These are phyloP conservation scores for Sporothrix luriei DNA, from an alignment of 2,329 filamentous ascomycete genomes.

Conservation along the genomic window DNA sequence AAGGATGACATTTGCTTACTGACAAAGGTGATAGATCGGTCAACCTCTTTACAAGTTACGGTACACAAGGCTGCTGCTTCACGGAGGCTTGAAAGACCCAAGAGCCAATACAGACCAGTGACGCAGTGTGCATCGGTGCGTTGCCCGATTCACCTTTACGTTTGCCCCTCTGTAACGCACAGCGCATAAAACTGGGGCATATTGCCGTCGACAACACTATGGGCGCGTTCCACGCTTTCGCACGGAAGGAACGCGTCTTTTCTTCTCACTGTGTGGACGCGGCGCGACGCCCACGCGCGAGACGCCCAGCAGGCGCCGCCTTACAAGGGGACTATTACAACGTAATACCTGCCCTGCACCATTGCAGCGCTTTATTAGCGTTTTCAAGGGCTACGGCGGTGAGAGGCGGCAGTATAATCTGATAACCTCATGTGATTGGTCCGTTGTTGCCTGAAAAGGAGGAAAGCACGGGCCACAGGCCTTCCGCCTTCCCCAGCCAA, in stretches of 20 bases:
- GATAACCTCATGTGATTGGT: constrained; percentile 4
- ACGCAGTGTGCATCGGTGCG: neutral
- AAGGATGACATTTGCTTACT: neutral
- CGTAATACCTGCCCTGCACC: neutral
- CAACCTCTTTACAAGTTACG: neutral
- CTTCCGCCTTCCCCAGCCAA: constrained; percentile 24
- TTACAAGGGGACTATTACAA: neutral
- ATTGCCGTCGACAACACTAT: neutral
- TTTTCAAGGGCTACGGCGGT: constrained; percentile 10
- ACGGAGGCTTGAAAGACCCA: neutral
- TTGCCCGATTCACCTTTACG: neutral
- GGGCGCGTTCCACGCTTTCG: constrained; percentile 8
- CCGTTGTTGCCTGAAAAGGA: neutral
- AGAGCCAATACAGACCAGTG: neutral
- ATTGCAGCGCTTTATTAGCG: neutral
- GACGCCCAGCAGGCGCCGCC: neutral
- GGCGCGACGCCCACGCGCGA: constrained; percentile 18
- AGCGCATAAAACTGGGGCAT: constrained; percentile 10
- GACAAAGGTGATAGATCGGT: neutral
- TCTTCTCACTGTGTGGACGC: neutral
- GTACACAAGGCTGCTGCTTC: neutral
- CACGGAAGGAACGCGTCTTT: neutral
- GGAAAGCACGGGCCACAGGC: constrained; percentile 17
- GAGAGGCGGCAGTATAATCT: neutral
- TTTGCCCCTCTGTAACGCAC: neutral